Evolutionary conservation across 345 rosid genomes (phyloP).

Genomic region (Syzygium aqueum): DNA sequence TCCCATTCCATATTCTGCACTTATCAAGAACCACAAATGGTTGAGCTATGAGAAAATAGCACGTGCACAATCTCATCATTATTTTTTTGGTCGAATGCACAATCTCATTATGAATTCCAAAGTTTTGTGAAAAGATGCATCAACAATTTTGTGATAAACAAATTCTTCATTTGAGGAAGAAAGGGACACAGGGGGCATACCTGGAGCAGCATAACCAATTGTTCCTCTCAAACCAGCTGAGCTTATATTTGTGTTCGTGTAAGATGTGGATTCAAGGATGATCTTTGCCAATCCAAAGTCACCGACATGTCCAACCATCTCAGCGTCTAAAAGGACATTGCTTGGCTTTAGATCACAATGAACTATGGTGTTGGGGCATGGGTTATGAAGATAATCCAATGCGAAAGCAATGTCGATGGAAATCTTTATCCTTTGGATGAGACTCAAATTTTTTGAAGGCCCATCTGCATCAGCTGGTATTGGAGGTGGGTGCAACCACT

Average conservation of each 20-base stretch:
- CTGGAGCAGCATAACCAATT: not conserved
- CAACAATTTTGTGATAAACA: not conserved
- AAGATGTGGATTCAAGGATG: not conserved
- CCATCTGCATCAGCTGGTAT: not conserved
- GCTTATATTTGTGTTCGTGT: not conserved
- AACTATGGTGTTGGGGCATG: not conserved
- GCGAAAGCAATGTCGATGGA: slow-evolving; percentile 5
- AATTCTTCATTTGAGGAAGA: no score
- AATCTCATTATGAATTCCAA: no score
- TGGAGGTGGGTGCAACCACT: not conserved
- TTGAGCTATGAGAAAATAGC: not conserved
- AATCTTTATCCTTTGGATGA: not conserved
- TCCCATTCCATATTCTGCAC: slow-evolving; percentile 23
- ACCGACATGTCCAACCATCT: not conserved
- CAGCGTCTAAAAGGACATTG: not conserved
- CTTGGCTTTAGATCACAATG: slow-evolving; percentile 8
- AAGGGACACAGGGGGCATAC: not conserved
- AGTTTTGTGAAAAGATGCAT: not conserved
- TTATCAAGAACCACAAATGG: not conserved
- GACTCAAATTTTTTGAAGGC: not conserved
- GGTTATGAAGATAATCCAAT: slow-evolving; percentile 7
- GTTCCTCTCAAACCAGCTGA: not conserved
- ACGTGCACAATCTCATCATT: no score
- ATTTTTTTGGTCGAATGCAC: no score
- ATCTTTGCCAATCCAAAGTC: not conserved